Base-by-base conservation (phyloP, 225 moss, liverwort and hornwort genomes). In the Physcomitrellopsis africana region DNA sequence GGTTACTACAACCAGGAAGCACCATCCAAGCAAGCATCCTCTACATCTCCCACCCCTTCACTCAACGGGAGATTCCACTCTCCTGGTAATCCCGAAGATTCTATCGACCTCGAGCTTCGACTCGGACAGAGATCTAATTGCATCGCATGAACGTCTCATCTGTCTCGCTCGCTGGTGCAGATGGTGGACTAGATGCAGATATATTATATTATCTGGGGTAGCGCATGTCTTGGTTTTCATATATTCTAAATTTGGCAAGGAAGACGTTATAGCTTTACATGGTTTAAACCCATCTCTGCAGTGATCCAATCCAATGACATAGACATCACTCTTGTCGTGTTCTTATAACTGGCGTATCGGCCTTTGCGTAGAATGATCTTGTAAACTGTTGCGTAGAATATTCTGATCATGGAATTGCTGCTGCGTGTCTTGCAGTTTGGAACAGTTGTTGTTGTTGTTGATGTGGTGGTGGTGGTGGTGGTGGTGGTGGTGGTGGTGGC, bases 81-180 rank as follows among this genome's bases (percentile, higher is more conserved):
- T 8, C 51, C 48, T 1, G 24, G 24, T 15, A 58, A 60, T 23
- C 26, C 11, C 1, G 12, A 3, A 19, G 67, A 59, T 51, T 68
- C 76, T 48, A 26, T 76, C 1, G 76, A 76, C 61, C 51, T 76
- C 3, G 69, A 76, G 76, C 69, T 76, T 23, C 68, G 69, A 3
- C 68, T 76, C 8, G 76, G 76, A 16, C 61, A 46, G 16, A 19
- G 7, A 29, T 57, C 8, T 26, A 3, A 24, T 53, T 1, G 15
- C 3, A 2, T 42, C 43, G 11, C n/a, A 8, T 44, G 24, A 23
- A 48, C 0, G 16, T 15, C 51, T 63, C 10, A 5, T 11, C 23
- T 63, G 23, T 7, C 7, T 7, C 3, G 14, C 32, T 67, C 20
- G 0, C 2, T 45, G 2, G 3, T 20, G 8, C 44, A 51, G 29